Evolutionary conservation across 1,139 yeast genomes (phyloP), one percentile per base, ranked within the genome.

Genomic region (Groenewaldozyma auringiensis): DNA sequence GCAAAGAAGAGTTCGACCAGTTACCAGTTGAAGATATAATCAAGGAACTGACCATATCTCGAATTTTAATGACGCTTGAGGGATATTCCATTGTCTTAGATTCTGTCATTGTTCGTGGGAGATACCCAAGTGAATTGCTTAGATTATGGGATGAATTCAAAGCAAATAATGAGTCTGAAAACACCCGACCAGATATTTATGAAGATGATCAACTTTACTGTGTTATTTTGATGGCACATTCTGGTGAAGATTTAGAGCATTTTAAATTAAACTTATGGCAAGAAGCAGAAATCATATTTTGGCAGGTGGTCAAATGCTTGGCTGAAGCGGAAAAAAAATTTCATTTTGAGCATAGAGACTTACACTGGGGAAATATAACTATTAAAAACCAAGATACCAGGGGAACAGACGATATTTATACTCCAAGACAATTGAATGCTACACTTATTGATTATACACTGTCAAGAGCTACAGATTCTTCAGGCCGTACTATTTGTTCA

Each of bases 271-370:
- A 57, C 21, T 67, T 68, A 35, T 79, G 83, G 83, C 59, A 62
- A 11, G 79, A 77, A 53, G 78, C 81, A 1, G 62, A 65, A 43
- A 64, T 64, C 11, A 69, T 81, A 1, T 77, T 81, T 53, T 72
- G 78, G 76, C 70, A 70, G 50, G 65, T 78, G 29, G 76, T 69
- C 1, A 60, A 66, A n/a, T 63, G 69, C 4, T 60, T 81, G 32
- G 70, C 75, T 21, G 62, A 61, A 4, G 81, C 77, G 1, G 87
- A 81, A 58, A 60, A 64, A 17, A 59, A 63, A 40, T 64, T 66
- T 50, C 68, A 72, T 51, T 81, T 81, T 62, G 88, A 81, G 61
- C 88, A 81, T 57, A 69, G 88, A 27, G 83, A 81, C 59, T 63
- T 81, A 49, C 81, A 78, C 52, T 70, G 81, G 72, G 80, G 80